Evolutionary conservation across 208 protist genomes (phyloP), one percentile per base, ranked within the genome.

Genomic region (Wallacemonas collosoma): DNA sequence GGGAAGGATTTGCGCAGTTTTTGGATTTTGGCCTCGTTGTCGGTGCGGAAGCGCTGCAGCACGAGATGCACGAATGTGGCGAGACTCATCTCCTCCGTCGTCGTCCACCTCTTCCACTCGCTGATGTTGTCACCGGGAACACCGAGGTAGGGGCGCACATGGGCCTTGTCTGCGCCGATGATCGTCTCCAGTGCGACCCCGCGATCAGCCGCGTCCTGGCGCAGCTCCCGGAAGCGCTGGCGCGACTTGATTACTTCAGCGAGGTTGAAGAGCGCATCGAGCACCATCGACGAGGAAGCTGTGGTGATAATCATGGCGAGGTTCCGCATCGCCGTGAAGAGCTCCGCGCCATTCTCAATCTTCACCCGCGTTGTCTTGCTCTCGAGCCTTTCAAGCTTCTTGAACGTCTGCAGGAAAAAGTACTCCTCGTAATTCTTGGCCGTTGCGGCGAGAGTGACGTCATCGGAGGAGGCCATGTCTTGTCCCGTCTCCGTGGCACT

Each of bases 241-340:
- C 79, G 82, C 11, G 54, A 41, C 2, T 73, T 75, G 70, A 88
- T 76, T 35, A 74, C 80, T 5, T 86, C 77, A 8, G 80, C 79
- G 2, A 88, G 65, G 35, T 86, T 71, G 43, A 85, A 77, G 17
- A 88, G 62, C 4, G 85, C 77, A 26, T 76, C 75, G 14, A 85
- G 63, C 47, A 88, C 76, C 68, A 88, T 61, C 36, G 83, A 88
- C 51, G 79, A 85, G 53, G 73, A 83, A 48, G 83, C 83, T 2
- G 80, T 86, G 1, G 79, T 85, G 50, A 88, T 44, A 2, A 86
- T 79, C 15, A 86, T 48, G 7, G 64, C 68, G 5, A 81, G 68
- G 71, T 85, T 80, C 45, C 80, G 77, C 41, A 88, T 51, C 17
- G 77, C 73, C 3, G 73, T 56, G 73, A 77, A 83, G 44, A 88